These are phyloP conservation scores for Magnolia kwangsiensis DNA, from an alignment of 164 flowering plant species.

Conservation along the genomic window DNA sequence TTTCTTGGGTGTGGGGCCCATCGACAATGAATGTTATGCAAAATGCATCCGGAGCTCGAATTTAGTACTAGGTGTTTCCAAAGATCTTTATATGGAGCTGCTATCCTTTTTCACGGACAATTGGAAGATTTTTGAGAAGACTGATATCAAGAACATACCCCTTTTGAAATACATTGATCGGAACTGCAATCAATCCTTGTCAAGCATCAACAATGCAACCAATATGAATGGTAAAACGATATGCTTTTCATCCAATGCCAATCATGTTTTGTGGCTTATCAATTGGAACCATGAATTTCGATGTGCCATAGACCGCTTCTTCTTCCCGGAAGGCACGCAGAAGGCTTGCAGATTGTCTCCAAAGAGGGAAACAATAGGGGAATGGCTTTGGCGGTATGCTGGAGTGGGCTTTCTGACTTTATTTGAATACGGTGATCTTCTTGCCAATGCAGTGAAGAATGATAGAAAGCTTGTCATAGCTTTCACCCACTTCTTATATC, in stretches of 20 bases:
- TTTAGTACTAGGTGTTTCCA: slow-evolving; percentile 19
- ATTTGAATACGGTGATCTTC: background rate
- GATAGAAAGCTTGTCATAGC: slow-evolving; percentile 8
- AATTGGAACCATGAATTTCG: slow-evolving; percentile 24
- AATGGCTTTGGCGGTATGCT: slow-evolving; percentile 16
- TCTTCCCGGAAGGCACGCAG: slow-evolving; percentile 12
- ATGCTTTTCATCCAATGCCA: slow-evolving; percentile 3
- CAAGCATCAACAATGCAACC: background rate
- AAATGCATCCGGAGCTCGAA: slow-evolving; percentile 13
- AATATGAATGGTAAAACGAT: no score
- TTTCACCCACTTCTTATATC: slow-evolving; percentile 30
- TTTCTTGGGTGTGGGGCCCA: slow-evolving; percentile 14
- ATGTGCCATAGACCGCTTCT: slow-evolving; percentile 9
- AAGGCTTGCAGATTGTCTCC: background rate
- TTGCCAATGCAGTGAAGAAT: background rate
- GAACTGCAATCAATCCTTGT: slow-evolving; percentile 3
- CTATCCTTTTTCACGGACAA: slow-evolving; percentile 23
- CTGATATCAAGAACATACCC: slow-evolving; percentile 7
- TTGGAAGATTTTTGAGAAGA: background rate
- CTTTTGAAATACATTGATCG: slow-evolving; percentile 16
- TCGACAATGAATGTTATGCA: slow-evolving; percentile 11
- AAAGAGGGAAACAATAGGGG: no score
- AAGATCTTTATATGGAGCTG: slow-evolving; percentile 19
- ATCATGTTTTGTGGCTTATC: slow-evolving; percentile 15
- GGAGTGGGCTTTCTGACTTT: background rate